Base-by-base conservation (phyloP, 768 basidiomycete genomes). In the Symmetrospora coprosmae region DNA sequence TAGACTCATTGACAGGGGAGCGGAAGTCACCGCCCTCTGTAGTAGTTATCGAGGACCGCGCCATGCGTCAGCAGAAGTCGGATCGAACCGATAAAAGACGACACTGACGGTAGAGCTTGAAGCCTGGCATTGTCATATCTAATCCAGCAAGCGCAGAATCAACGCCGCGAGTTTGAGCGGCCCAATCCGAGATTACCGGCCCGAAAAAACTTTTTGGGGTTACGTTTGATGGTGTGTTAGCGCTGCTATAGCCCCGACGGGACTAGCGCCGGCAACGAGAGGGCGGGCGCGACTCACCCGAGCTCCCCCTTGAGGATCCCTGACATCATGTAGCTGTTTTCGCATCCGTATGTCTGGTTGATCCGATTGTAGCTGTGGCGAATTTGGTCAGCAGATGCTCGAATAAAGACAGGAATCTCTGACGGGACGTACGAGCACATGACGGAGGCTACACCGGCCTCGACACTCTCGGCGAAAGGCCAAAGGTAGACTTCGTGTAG, bases 401-500 rank as follows among this genome's bases (percentile, higher is more conserved):
- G n/a, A n/a, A n/a, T n/a, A n/a, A n/a, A n/a, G n/a, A n/a, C n/a
- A n/a, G n/a, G n/a, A n/a, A n/a, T n/a, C n/a, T n/a, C n/a, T n/a
- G n/a, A n/a, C n/a, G n/a, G n/a, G n/a, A n/a, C n/a, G n/a, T n/a
- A n/a, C n/a, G n/a, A n/a, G n/a, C n/a, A 72, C 71, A 73, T 73
- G 62, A 72, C 50, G 14, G 67, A 64, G 6, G 69, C 71, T 11
- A 69, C 68, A 14, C 73, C 72, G 0, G 72, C 72, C 61, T 71
- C 67, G 23, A 73, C 69, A 28, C 68, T 66, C 56, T 72, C 72
- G 9, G 70, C 72, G 49, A 74, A 74, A 33, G 65, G 66, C 13
- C 69, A 69, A 8, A 71, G 61, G 63, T 74, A 74, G 4, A 72
- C 56, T 66, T 74, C 73, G 49, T 71, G 71, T 38, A 69, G 56